Base-by-base conservation (phyloP, 1,284 basidiomycete species). In the Paramarasmius palmivorus region DNA sequence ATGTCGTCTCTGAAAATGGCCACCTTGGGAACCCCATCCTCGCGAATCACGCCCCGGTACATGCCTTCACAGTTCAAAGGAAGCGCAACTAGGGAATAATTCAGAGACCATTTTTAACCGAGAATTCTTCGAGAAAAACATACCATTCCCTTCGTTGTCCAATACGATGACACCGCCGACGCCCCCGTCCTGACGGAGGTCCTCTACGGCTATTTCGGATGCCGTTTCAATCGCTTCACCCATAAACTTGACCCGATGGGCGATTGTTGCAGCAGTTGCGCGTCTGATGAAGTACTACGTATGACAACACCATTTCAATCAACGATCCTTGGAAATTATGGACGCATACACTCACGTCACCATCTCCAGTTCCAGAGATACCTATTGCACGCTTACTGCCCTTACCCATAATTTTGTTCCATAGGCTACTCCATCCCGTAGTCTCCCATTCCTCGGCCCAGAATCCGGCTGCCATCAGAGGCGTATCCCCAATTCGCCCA, bases 401-500 rank as follows among this genome's bases (percentile, higher is more conserved):
- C 56, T 72, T 72, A 2, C 74, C 68, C n/a, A 53, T 62, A 14
- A 82, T 50, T 39, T 71, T 76, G 46, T 72, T 70, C 73, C 73
- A 79, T 15, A 70, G 57, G 22, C 66, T 68, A 55, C 68, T 68
- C 59, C 72, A 68, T n/a, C 76, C 66, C 6, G 65, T 63, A 22
- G 67, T 65, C 26, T 63, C 61, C 90, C 90, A 93, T 66, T 88
- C 82, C 61, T 90, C 88, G 6, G 90, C 88, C 88, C 88, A 92
- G 69, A 87, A 93, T 0, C 92, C 92, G 10, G 80, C 72, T 1
- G 88, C 90, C 79, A 89, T 86, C 32, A 79, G 70, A 0, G 91
- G 90, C 1, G 92, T 93, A 62, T 93, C 92, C 1, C 91, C 91
- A 23, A 93, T 76, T 8, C 90, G 78, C 3, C 91, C 91, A 5